Conservation (phyloP, 768 basidiomycete species). For the Mycena venus region DNA sequence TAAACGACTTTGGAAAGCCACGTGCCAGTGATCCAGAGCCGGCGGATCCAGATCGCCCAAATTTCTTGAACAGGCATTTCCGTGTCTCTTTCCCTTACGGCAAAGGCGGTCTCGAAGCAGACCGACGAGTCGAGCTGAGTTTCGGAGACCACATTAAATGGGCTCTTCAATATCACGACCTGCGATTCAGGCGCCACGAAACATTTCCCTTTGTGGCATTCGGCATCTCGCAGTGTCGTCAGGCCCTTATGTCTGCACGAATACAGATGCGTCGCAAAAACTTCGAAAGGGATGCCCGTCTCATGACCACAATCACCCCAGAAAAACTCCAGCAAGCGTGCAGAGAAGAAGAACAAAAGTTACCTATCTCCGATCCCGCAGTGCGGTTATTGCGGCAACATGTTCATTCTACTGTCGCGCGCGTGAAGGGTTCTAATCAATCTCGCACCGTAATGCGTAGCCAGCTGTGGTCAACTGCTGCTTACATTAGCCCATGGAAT, state of each 20-base stretch:
- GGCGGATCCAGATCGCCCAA: constrained; percentile 16
- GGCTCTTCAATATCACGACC: constrained; percentile 44
- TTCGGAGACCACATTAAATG: constrained; percentile 44
- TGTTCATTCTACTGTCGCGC: constrained; percentile 25
- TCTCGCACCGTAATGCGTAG: constrained; percentile 24
- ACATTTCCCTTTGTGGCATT: constrained; percentile 49
- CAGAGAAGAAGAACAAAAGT: constrained; percentile 39
- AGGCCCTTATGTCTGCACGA: constrained; percentile 43
- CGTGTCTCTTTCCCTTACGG: constrained; percentile 48
- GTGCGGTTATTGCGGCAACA: constrained; percentile 35
- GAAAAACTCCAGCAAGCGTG: constrained; percentile 40
- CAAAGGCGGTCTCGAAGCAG: constrained; percentile 44
- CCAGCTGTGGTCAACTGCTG: background rate
- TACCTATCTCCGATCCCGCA: constrained; percentile 35
- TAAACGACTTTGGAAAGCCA: constrained; percentile 30
- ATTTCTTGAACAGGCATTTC: constrained; percentile 41
- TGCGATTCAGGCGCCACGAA: constrained; percentile 46
- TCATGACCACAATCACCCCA: constrained; percentile 36
- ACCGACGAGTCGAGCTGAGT: constrained; percentile 6
- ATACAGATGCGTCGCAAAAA: constrained; percentile 44
- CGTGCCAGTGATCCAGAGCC: background rate
- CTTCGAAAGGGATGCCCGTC: constrained; percentile 41
- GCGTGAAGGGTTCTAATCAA: constrained; percentile 43
- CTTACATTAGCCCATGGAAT: constrained; percentile 37
- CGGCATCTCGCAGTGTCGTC: constrained; percentile 43